phyloP scores from a whole-genome alignment of 441 rosid species.

The Theobroma grandiflorum region DNA sequence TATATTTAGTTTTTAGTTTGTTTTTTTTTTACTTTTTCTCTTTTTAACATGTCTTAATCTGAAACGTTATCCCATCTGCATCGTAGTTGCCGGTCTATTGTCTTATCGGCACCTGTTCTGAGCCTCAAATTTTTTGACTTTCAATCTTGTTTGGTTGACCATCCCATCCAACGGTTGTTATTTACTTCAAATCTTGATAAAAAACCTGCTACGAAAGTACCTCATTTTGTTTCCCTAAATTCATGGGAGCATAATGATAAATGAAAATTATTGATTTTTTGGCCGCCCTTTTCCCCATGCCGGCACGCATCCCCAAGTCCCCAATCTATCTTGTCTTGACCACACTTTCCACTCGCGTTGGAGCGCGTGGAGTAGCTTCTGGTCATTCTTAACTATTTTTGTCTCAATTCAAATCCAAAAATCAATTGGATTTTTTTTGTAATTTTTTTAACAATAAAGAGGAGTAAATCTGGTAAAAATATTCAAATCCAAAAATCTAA shows the following conservation, averaged over 20 bases:
- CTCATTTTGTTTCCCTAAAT: too few species aligned
- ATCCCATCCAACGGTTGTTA: background rate
- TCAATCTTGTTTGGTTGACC: background rate
- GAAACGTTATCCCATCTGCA: too few species aligned
- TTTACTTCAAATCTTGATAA: background rate
- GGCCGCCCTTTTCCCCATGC: background rate
- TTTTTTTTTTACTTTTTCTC: too few species aligned
- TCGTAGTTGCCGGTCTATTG: background rate
- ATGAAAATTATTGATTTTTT: background rate
- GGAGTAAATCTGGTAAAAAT: too few species aligned
- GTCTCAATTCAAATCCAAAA: background rate
- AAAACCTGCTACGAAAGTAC: background rate
- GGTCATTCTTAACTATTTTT: background rate
- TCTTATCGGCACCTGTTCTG: background rate
- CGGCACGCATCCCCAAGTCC: constrained; percentile 7
- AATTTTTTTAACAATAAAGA: too few species aligned
- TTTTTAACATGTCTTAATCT: too few species aligned
- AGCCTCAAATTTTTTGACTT: background rate
- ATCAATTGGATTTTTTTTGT: too few species aligned
- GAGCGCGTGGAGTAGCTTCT: background rate
- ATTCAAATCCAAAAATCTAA: too few species aligned
- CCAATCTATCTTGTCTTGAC: background rate
- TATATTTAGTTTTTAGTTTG: too few species aligned
- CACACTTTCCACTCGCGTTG: background rate
- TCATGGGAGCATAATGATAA: background rate